Evolutionary conservation across 257 asterid genomes (phyloP).

Genomic region (Nicotiana otophora): DNA sequence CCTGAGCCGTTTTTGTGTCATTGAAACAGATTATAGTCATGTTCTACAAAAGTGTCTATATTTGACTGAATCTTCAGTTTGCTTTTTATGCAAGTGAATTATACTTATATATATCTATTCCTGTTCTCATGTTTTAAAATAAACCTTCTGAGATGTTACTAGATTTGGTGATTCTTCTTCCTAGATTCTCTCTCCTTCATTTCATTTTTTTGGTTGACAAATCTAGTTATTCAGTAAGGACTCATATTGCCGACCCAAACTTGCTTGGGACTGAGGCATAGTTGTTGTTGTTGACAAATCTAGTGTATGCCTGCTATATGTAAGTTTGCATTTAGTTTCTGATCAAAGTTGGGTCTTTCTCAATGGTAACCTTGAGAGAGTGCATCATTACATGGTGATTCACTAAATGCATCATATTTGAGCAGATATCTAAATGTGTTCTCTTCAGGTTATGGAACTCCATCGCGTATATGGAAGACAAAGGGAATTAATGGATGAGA

Average conservation of each 20-base stretch:
- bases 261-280: too few species aligned
- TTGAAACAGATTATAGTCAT: not conserved
- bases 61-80: not conserved
- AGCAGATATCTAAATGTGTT: not conserved
- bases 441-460: conserved; percentile 62
- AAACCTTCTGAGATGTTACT: not conserved
- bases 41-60: not conserved
- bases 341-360: not conserved
- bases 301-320: not conserved
- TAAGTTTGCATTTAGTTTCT: not conserved
- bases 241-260: too few species aligned
- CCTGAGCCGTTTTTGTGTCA: not conserved
- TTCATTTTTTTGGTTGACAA: not conserved
- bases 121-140: too few species aligned
- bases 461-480: conserved; percentile 65
- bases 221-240: not conserved
- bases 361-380: not conserved
- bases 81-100: not conserved
- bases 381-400: not conserved
- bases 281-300: not conserved
- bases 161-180: not conserved
- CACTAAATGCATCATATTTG: not conserved
- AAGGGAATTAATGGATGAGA: conserved; percentile 58
- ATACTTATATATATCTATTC: too few species aligned
- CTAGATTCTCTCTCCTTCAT: not conserved